phyloP scores from a whole-genome alignment of 2,329 filamentous ascomycete species.

The Monosporascus sp. region DNA sequence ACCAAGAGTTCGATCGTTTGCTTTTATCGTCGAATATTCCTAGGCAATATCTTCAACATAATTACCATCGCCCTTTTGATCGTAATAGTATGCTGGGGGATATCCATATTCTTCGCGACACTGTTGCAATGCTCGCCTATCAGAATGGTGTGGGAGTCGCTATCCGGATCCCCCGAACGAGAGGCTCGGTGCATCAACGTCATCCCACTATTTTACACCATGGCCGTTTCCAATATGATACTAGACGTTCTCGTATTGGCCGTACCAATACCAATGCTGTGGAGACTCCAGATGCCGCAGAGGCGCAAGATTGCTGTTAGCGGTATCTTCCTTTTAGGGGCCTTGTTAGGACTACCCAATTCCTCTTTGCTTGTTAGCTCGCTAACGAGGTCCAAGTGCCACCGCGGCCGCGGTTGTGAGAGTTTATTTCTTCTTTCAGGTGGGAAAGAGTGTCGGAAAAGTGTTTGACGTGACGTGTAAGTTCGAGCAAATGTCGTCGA shows the following conservation, averaged over 20 bases:
- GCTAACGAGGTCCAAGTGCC: not conserved
- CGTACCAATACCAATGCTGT: constrained; percentile 2
- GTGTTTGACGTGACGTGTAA: not conserved
- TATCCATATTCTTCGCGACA: constrained; percentile 4
- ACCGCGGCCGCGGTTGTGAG: not conserved
- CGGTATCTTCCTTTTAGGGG: constrained; percentile 3
- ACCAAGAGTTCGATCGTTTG: constrained; percentile 20
- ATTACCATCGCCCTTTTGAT: not conserved
- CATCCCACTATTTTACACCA: constrained; percentile 2
- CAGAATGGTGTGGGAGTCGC: not conserved
- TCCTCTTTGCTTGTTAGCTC: not conserved
- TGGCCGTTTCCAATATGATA: constrained; percentile 3
- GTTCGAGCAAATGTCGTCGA: not conserved
- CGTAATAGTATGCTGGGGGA: not conserved
- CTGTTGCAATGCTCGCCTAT: constrained; percentile 3
- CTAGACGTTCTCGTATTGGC: constrained; percentile 1
- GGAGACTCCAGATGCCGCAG: not conserved
- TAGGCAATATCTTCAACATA: constrained; percentile 6
- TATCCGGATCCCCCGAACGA: not conserved
- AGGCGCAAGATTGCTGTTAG: constrained; percentile 4
- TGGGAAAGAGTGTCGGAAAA: not conserved
- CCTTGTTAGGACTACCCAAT: constrained; percentile 1
- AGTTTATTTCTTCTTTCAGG: constrained; percentile 6
- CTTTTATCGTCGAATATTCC: constrained; percentile 19
- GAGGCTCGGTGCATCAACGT: constrained; percentile 1